A percentile compares a stretch with the other conserved stretches of the same genome.
Evolutionary conservation across 371 early-diverging fungal genomes (phyloP).

Genomic region (Mortierella sp.): DNA sequence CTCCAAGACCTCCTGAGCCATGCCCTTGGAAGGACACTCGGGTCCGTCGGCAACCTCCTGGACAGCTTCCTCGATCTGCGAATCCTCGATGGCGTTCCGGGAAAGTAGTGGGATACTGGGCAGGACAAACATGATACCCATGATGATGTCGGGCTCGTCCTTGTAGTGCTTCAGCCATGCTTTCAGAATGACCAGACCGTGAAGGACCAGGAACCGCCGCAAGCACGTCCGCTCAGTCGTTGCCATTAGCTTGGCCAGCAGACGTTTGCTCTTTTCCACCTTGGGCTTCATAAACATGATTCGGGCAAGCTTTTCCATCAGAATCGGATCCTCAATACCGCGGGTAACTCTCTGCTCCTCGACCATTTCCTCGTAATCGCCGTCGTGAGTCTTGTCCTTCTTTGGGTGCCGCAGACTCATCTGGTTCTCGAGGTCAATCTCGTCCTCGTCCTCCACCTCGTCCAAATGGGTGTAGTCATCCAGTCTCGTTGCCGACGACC

Average conservation of each 20-base stretch:
- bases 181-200: constrained; percentile 65
- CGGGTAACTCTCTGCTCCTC: constrained; percentile 46
- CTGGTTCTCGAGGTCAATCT: constrained; percentile 63
- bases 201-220: constrained; percentile 66
- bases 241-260: constrained; percentile 56
- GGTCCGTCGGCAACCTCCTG: constrained; percentile 59
- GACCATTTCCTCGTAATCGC: constrained; percentile 57
- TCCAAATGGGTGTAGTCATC: constrained; percentile 60
- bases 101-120: constrained; percentile 74
- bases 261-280: constrained; percentile 54
- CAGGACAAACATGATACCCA: constrained; percentile 68
- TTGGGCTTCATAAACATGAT: constrained; percentile 58
- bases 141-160: constrained; percentile 59
- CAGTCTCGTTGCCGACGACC: constrained; percentile 52
- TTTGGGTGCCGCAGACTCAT: constrained; percentile 41
- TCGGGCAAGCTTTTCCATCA: constrained; percentile 71
- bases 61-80: constrained; percentile 66
- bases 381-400: constrained; percentile 56
- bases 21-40: constrained; percentile 56
- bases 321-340: constrained; percentile 60
- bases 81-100: constrained; percentile 79
- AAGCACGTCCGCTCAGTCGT: constrained; percentile 63
- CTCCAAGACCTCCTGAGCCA: constrained; percentile 58
- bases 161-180: constrained; percentile 66
- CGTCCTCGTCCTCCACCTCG: constrained; percentile 60